phyloP scores from a whole-genome alignment of 768 basidiomycete genomes.

The Suillus subaureus region DNA sequence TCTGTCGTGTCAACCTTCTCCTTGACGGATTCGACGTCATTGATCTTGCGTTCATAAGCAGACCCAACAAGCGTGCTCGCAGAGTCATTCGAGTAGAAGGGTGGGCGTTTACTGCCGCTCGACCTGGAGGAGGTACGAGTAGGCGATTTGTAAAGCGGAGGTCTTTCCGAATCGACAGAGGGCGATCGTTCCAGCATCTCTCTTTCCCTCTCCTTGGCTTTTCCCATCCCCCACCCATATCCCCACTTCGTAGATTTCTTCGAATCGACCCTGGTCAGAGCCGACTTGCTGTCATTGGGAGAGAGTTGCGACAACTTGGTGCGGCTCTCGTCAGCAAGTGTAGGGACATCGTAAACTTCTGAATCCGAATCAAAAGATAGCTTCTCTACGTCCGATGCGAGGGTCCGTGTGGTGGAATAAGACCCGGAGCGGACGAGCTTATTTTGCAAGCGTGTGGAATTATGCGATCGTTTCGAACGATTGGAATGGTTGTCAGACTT shows the following conservation, averaged over 20 bases:
- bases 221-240: constrained; percentile 73
- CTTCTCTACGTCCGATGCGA: constrained; percentile 46
- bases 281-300: constrained; percentile 36
- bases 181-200: constrained; percentile 36
- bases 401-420: constrained; percentile 42
- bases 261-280: constrained; percentile 56
- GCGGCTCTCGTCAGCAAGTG: constrained; percentile 36
- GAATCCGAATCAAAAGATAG: constrained; percentile 64
- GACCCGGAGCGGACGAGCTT: constrained; percentile 44
- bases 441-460: constrained; percentile 12
- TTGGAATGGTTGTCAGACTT: constrained; percentile 21
- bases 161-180: constrained; percentile 41
- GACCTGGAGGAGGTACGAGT: constrained; percentile 43
- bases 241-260: constrained; percentile 64
- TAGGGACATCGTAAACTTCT: constrained; percentile 52
- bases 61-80: constrained; percentile 76
- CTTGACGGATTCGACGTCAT: constrained; percentile 57
- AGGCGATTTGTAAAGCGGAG: constrained; percentile 30
- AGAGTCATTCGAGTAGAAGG: constrained; percentile 59
- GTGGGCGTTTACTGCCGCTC: constrained; percentile 43
- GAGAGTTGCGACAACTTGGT: constrained; percentile 47
- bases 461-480: constrained; percentile 24
- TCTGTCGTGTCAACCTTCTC: constrained; percentile 60
- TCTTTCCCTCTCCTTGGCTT: constrained; percentile 48
- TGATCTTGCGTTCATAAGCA: constrained; percentile 68